phyloP scores from a whole-genome alignment of 108 stramenopile genomes.

The Nitzschia sp. region DNA sequence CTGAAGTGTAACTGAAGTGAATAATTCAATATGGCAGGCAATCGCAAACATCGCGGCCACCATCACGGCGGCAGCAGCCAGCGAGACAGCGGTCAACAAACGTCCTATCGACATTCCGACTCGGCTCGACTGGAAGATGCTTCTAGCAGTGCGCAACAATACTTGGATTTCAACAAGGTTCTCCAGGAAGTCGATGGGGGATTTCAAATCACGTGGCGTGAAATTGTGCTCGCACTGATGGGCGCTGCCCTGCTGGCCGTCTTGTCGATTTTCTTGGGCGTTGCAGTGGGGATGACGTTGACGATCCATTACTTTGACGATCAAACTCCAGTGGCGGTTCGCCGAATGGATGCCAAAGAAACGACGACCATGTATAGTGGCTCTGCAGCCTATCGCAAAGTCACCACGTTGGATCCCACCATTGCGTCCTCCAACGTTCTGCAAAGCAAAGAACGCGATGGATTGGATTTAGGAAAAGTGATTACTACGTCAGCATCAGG shows the following conservation, averaged over 20 bases:
- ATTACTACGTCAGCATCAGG: slow-evolving; percentile 30
- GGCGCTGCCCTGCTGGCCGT: slow-evolving; percentile 11
- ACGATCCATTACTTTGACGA: slow-evolving; percentile 44
- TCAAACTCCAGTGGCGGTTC: slow-evolving; percentile 21
- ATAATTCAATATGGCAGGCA: neutral
- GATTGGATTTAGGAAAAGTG: slow-evolving; percentile 38
- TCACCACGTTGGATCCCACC: slow-evolving; percentile 31
- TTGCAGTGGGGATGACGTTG: slow-evolving; percentile 42
- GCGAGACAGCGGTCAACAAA: neutral
- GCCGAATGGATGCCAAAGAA: slow-evolving; percentile 7
- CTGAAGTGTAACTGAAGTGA: no score
- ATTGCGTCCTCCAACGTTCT: slow-evolving; percentile 34
- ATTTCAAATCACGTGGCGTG: slow-evolving; percentile 27
- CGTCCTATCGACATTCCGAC: neutral
- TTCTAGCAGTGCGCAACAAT: neutral
- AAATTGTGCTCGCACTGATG: slow-evolving; percentile 21
- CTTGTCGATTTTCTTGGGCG: slow-evolving; percentile 31
- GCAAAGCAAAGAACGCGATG: slow-evolving; percentile 13
- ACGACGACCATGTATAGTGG: slow-evolving; percentile 8
- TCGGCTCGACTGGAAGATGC: neutral
- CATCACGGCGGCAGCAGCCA: neutral
- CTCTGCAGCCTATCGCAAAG: slow-evolving; percentile 16
- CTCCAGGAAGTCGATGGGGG: slow-evolving; percentile 16
- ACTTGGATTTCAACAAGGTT: slow-evolving; percentile 16
- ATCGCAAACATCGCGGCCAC: neutral